Evolutionary conservation across 2,329 filamentous ascomycete species (phyloP), one percentile per base, ranked within the genome.

Genomic region (Sporothrix phasma): DNA sequence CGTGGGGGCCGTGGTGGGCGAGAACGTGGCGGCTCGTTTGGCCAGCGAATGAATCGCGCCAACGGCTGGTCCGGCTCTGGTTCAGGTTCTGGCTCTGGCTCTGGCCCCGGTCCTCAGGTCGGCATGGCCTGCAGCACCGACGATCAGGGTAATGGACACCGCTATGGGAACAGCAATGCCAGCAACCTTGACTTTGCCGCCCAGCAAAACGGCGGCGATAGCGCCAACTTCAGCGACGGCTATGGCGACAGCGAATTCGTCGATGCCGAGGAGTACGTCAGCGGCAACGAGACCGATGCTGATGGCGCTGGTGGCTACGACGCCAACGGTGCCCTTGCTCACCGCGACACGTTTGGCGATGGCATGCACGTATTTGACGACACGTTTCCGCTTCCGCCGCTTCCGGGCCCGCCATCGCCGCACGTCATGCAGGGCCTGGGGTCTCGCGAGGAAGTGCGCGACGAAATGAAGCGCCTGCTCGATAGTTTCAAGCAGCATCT

Each of bases 381-480:
- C 19, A 11, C 34, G 7, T 11, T 63, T 5, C 53, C 61, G 19
- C 67, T 68, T 41, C 68, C 68, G 17, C 51, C 64, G 3, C 64
- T 68, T 6, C 67, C 67, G 0, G 66, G 62, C 1, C 66, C 68
- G 45, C 83, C 82, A 1, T 78, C 79, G 1, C 72, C 76, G 2
- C 76, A 77, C 61, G 81, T 83, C 46, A 80, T 85, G 76, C 71
- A 73, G 66, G 74, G 74, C 4, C 63, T 71, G 49, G 71, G 71
- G 10, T 70, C 69, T 24, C 69, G 72, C 13, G 69, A 71, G 3
- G 65, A 68, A 0, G 74, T 80, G 4, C 71, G 76, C 13, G 72
- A 74, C 5, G 75, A 79, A 4, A 74, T 78, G 7, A 74, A 76
- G 15, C 71, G 74, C 8, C 75, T 80, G 19, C 69, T 80, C 17